Evolutionary conservation across 2,329 filamentous ascomycete species (phyloP), one percentile per base, ranked within the genome.

Genomic region (Sporothrix inflata): DNA sequence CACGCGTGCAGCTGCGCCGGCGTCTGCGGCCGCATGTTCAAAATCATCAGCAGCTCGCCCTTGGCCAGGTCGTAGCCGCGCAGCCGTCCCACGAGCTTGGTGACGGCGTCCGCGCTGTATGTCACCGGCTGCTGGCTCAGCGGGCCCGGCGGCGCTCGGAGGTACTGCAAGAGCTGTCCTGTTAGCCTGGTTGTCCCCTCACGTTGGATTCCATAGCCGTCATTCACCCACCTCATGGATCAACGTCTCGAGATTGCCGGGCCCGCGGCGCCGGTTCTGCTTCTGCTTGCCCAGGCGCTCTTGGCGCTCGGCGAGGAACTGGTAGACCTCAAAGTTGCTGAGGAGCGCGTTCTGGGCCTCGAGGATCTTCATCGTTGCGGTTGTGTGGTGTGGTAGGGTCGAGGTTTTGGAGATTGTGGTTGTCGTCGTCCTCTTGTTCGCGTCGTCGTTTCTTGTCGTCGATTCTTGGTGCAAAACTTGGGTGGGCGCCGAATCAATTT

Each of bases 281-380:
- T 87, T 84, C 76, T 89, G 87, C 65, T 83, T 82, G 71, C 83
- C 80, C 69, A 84, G 84, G 77, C 89, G 87, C 63, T 71, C 71
- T 55, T 74, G 73, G 14, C 74, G 75, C 30, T 90, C 85, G 6
- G 82, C 81, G 51, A 94, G 81, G 76, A 92, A 91, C 72, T 86
- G 84, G 77, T 90, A 90, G 75, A 94, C 91, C 83, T 94, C 92
- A 75, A 88, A 91, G 80, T 94, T 94, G 79, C 89, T 88, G 77
- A 94, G 84, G 55, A 90, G 85, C 5, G 90, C 90, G 40, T 88
- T 88, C 79, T 93, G 90, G 3, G 91, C 84, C 78, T 92, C 91
- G 76, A 93, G 82, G 78, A 94, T 88, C 86, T 92, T 91, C 89
- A 91, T 90, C 24, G 45, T 65, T 27, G 53, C 6, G 30, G 30